A percentile compares a stretch with the other conserved stretches of the same genome.
Evolutionary conservation across 2,329 filamentous ascomycete genomes (phyloP).

Genomic region (Dactylellina haptotyla): DNA sequence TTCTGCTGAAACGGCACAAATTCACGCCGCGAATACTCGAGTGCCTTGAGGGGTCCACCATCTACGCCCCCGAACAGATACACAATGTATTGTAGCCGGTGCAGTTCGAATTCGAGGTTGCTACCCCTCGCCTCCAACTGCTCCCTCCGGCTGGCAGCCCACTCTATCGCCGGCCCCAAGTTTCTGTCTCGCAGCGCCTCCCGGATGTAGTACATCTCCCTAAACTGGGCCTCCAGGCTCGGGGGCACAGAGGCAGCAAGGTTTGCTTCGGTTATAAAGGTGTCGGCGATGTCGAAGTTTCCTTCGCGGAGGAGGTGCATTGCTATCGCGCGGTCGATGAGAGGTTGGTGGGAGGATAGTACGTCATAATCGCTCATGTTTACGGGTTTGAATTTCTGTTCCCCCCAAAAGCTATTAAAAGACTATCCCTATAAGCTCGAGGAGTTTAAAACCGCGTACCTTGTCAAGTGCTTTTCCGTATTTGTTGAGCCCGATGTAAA

Average conservation of each 20-base stretch:
- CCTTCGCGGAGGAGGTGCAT: conserved; percentile 97
- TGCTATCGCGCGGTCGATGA: conserved; percentile 92
- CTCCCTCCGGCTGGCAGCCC: conserved; percentile 77
- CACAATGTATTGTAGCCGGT: conserved; percentile 81
- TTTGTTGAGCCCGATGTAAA: conserved; percentile 81
- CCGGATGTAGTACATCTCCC: conserved; percentile 89
- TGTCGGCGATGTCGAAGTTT: conserved; percentile 86
- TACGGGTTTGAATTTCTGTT: conserved; percentile 69
- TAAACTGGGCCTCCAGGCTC: conserved; percentile 81
- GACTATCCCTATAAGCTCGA: no score
- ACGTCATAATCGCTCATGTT: conserved; percentile 77
- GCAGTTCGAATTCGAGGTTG: conserved; percentile 94
- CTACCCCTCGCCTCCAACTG: conserved; percentile 83
- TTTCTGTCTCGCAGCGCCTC: conserved; percentile 75
- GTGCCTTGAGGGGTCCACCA: conserved; percentile 69
- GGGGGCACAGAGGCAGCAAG: conserved; percentile 61
- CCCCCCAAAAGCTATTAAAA: not conserved
- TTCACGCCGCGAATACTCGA: conserved; percentile 78
- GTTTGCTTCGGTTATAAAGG: conserved; percentile 79
- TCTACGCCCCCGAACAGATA: conserved; percentile 77
- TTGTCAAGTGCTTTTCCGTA: conserved; percentile 88
- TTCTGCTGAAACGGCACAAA: conserved; percentile 79
- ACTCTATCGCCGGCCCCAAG: conserved; percentile 83
- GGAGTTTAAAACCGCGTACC: conserved; percentile 63
- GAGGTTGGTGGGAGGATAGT: conserved; percentile 75